Evolutionary conservation across 139 green algal genomes (phyloP).

Genomic region (Chlamydomonas applanata): DNA sequence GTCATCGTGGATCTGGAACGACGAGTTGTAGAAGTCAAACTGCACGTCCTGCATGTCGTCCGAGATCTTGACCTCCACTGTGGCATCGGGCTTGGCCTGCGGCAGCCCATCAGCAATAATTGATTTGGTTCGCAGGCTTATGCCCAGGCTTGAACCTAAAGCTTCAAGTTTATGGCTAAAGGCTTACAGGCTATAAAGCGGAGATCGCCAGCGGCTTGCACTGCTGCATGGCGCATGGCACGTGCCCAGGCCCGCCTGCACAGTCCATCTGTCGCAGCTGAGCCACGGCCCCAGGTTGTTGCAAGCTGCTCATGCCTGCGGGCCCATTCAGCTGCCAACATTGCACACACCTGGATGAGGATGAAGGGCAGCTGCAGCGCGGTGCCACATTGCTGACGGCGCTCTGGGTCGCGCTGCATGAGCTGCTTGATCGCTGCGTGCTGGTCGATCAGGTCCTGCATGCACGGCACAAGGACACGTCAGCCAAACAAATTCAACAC

Average conservation of each 20-base stretch:
- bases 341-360: slow-evolving; percentile 67
- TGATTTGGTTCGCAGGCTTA: too few species aligned
- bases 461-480: not conserved
- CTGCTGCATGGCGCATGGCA: too few species aligned
- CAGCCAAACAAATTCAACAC: too few species aligned
- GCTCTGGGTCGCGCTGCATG: slow-evolving; percentile 57
- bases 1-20: slow-evolving; percentile 86
- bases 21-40: slow-evolving; percentile 81
- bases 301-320: too few species aligned
- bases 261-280: too few species aligned
- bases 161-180: too few species aligned
- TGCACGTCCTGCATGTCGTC: slow-evolving; percentile 77
- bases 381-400: not conserved
- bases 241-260: not conserved
- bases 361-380: slow-evolving; percentile 88
- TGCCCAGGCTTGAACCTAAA: too few species aligned
- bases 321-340: too few species aligned
- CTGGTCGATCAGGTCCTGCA: slow-evolving; percentile 72
- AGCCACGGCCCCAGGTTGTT: too few species aligned
- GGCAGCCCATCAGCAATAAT: too few species aligned
- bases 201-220: too few species aligned
- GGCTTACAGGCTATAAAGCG: too few species aligned
- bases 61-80: slow-evolving; percentile 85
- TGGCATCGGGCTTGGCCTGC: slow-evolving; percentile 72
- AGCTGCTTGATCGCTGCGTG: slow-evolving; percentile 64